Evolutionary conservation across 768 basidiomycete species (phyloP), one percentile per base, ranked within the genome.

Genomic region (Leccinellum rugosiceps): DNA sequence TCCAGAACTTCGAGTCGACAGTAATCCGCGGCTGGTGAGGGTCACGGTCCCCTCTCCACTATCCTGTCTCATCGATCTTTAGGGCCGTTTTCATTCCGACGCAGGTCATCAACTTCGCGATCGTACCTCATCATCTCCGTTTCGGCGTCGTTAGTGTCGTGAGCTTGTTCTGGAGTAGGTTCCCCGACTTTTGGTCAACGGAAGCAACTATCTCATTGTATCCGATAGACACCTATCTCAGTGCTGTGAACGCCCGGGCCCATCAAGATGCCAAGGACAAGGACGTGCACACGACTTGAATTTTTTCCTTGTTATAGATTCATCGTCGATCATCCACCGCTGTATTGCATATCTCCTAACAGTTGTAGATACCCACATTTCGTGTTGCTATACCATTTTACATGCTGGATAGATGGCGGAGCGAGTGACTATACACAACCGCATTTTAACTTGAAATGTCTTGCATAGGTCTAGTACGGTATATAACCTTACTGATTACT

Each of bases 91-190:
- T 85, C 68, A 77, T 86, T 31, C 91, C 91, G 1, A 82, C 88
- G 0, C 91, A 94, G 68, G 65, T 86, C 54, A 76, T 91, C 76
- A 94, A 94, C 72, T 94, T 93, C 65, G 75, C 83, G 9, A 21
- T 93, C 31, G 81, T 92, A 1, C 92, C 92, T 2, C 84, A 81
- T 4, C 91, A 93, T 63, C 72, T 92, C 34, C 84, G 91, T 35
- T 86, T 93, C 53, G 78, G 87, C 19, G 76, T 87, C 19, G 83
- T 94, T 23, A 81, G 90, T 64, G 80, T 88, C 11, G 88, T 92
- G 52, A 87, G 86, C 65, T 78, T 92, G 58, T 88, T 88, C 75
- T 90, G 88, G 90, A 92, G 90, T 92, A 68, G 47, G 87, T 80
- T 10, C 21, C 25, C 4, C 17, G 6, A 45, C 38, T 57, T 52